Conservation (phyloP, 345 rosid genomes). For the Hypericum perforatum region DNA sequence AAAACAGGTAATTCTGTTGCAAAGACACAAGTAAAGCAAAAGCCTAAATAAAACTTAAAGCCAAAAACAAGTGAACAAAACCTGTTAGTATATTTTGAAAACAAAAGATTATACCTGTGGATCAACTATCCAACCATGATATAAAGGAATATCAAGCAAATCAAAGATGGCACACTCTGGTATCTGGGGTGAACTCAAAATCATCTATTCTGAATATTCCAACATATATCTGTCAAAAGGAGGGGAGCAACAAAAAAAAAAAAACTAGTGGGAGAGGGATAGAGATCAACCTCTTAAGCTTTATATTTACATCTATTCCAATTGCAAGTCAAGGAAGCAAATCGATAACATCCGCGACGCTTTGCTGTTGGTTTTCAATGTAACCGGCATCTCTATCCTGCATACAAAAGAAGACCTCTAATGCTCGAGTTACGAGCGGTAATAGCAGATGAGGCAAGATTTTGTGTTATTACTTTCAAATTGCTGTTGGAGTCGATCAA, state of each 20-base stretch:
- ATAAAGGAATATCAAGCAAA: slow-evolving; percentile 85
- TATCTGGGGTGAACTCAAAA: slow-evolving; percentile 94
- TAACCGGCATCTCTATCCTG: slow-evolving; percentile 86
- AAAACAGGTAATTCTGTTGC: too few relatives aligned
- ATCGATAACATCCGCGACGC: slow-evolving; percentile 92
- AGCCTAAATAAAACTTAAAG: too few relatives aligned
- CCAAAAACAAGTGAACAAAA: too few relatives aligned
- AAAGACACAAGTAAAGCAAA: too few relatives aligned
- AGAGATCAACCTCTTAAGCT: slow-evolving; percentile 68
- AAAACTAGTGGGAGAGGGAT: neutral
- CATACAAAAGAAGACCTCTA: slow-evolving; percentile 3
- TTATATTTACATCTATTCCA: slow-evolving; percentile 95
- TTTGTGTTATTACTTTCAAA: slow-evolving; percentile 45
- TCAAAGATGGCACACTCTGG: slow-evolving; percentile 96
- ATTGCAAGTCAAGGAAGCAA: slow-evolving; percentile 83
- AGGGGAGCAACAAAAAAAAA: neutral
- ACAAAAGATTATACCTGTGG: slow-evolving; percentile 54
- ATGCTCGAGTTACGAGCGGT: slow-evolving; percentile 3
- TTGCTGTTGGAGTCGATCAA: slow-evolving; percentile 94
- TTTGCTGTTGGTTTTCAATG: slow-evolving; percentile 90
- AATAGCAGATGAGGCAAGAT: slow-evolving; percentile 9
- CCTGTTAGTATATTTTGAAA: neutral
- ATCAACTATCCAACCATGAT: slow-evolving; percentile 99
- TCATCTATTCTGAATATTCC: slow-evolving; percentile 73
- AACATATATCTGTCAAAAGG: slow-evolving; percentile 11